Base-by-base conservation (phyloP, 2,329 filamentous ascomycete genomes). In the Xylariomycetidae sp. region DNA sequence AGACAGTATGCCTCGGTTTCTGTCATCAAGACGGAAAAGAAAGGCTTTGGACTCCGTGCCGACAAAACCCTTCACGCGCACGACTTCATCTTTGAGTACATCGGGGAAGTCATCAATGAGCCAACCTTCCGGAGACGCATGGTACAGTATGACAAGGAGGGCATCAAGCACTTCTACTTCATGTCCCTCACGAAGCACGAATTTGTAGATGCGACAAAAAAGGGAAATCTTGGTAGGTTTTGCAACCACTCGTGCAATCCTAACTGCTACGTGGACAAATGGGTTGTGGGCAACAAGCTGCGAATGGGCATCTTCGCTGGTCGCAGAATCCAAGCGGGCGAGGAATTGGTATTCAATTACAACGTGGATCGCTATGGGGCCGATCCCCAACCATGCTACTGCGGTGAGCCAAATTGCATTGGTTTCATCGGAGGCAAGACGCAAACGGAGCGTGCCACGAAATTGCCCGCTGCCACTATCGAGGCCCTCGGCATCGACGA, bases 181-280 rank as follows among this genome's bases (percentile, higher is more conserved):
- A 98, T 98, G 92, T 97, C 92, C 17, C 80, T 98, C 42, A 94
- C 80, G 56, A 94, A 94, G 60, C 86, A 82, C 53, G 92, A 97
- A 60, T 98, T 97, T 56, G 88, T 98, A 38, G 92, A 98, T 63
- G 92, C 92, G 15, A 98, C 92, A 8, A 94, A 92, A 58, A 94
- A 88, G 59, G 92, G 92, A 31, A 97, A 97, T 49, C 75, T 98
- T 5, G 92, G 89, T 32, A 82, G 92, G 18, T 98, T 98, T 57
- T 98, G 92, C 75, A 98, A 98, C 55, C 92, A 98, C 61, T 97
- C 92, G 7, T 98, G 92, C 73, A 95, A 92, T 59, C 92, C 92
- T 13, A 98, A 98, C 57, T 97, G 89, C 64, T 97, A 94, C 62
- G 90, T 98, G 44, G 92, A 98, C 72, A 98, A 98, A 67, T 98